Percentiles rank a stretch among this genome's conserved stretches.
Conservation (phyloP, 2,329 filamentous ascomycete species). For the Colletotrichum tropicicola region DNA sequence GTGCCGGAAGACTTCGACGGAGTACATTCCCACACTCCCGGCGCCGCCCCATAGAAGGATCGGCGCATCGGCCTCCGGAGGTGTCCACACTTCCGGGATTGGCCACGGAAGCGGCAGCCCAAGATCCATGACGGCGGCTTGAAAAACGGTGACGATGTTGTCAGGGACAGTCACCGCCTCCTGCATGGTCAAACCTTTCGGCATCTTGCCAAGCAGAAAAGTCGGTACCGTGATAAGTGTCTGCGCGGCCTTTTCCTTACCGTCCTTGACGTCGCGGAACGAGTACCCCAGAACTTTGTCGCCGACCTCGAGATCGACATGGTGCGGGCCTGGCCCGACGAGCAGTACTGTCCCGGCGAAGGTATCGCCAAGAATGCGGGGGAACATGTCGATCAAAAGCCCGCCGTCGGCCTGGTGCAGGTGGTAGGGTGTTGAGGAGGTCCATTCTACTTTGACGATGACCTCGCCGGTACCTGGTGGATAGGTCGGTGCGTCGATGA, state of each 20-base stretch:
- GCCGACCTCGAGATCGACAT: slow-evolving; percentile 53
- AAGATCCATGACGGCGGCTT: slow-evolving; percentile 59
- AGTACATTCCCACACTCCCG: slow-evolving; percentile 60
- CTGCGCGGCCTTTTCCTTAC: slow-evolving; percentile 62
- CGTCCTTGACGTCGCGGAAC: slow-evolving; percentile 52
- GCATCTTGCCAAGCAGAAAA: slow-evolving; percentile 57
- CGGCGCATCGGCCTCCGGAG: slow-evolving; percentile 43
- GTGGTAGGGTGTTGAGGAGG: slow-evolving; percentile 68
- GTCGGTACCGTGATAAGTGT: slow-evolving; percentile 61
- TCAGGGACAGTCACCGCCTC: slow-evolving; percentile 63
- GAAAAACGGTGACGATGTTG: slow-evolving; percentile 68
- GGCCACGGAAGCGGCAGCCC: slow-evolving; percentile 66
- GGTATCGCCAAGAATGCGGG: slow-evolving; percentile 60
- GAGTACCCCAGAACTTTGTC: slow-evolving; percentile 66
- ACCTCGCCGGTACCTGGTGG: slow-evolving; percentile 56
- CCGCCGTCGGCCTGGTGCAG: slow-evolving; percentile 70
- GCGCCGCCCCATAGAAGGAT: slow-evolving; percentile 63
- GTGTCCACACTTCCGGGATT: slow-evolving; percentile 50
- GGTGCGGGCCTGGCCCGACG: slow-evolving; percentile 47
- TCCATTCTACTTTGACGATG: slow-evolving; percentile 64
- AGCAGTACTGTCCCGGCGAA: slow-evolving; percentile 62
- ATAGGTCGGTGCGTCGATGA: slow-evolving; percentile 36
- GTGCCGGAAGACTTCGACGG: slow-evolving; percentile 58
- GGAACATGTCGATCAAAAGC: slow-evolving; percentile 57
- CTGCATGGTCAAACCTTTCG: slow-evolving; percentile 47